Percentiles rank a stretch among this genome's conserved stretches.
These are phyloP conservation scores for Naganishia sp. DNA, from an alignment of 1,284 basidiomycete species.

Conservation along the genomic window DNA sequence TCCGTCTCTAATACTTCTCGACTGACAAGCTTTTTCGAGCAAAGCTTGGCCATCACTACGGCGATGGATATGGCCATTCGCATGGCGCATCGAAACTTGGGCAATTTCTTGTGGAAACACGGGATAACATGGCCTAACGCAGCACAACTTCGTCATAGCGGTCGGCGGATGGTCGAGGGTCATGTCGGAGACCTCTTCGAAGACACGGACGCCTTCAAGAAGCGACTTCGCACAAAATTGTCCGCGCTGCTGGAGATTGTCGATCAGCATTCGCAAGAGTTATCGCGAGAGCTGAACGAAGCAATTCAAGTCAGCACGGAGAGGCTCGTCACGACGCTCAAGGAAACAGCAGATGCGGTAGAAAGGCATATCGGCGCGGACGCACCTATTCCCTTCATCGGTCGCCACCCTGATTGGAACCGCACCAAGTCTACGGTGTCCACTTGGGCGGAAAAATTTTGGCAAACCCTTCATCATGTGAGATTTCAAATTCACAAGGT, in stretches of 20 bases:
- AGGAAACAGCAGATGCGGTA: slow-evolving; percentile 77
- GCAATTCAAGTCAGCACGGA: slow-evolving; percentile 4
- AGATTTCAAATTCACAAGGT: background rate
- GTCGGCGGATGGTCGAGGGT: background rate
- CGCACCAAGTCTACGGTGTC: slow-evolving; percentile 21
- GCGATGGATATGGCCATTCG: slow-evolving; percentile 12
- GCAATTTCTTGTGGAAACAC: background rate
- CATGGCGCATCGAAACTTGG: background rate
- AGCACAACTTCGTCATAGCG: slow-evolving; percentile 2
- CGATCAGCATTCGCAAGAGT: slow-evolving; percentile 14
- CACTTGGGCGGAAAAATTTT: slow-evolving; percentile 25
- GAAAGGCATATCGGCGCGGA: slow-evolving; percentile 74
- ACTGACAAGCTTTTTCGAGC: background rate
- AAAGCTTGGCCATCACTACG: slow-evolving; percentile 12
- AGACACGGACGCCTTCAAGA: slow-evolving; percentile 20
- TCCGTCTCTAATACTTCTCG: background rate
- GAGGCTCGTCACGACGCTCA: slow-evolving; percentile 64
- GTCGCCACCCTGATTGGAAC: background rate
- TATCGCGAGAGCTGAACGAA: slow-evolving; percentile 12
- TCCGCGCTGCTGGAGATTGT: slow-evolving; percentile 3
- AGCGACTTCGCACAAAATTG: slow-evolving; percentile 6
- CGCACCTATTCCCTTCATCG: slow-evolving; percentile 42
- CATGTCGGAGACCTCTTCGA: slow-evolving; percentile 11
- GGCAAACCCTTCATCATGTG: slow-evolving; percentile 23
- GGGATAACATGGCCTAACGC: background rate